Percentiles rank a stretch among this genome's conserved stretches.
Conservation (phyloP, 805 yeast genomes). For the Pichia phayaonensis region DNA sequence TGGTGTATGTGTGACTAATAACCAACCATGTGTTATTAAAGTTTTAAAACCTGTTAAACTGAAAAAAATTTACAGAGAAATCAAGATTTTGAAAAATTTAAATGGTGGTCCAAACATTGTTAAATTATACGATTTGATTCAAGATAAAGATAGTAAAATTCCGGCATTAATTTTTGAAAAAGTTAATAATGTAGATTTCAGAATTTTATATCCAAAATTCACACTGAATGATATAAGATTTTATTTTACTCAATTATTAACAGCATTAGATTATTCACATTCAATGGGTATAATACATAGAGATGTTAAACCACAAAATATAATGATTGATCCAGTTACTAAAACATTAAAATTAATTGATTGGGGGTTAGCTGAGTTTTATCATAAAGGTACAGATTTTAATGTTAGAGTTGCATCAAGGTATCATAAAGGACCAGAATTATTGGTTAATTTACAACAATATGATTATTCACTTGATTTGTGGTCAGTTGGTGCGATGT, state of each 20-base stretch:
- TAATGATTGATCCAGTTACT: constrained; percentile 76
- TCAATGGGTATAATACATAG: constrained; percentile 94
- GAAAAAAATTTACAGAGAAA: constrained; percentile 87
- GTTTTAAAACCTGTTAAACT: constrained; percentile 90
- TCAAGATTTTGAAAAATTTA: constrained; percentile 77
- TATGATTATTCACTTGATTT: constrained; percentile 85
- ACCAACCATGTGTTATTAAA: constrained; percentile 72
- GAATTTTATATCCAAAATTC: constrained; percentile 78
- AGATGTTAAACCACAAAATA: constrained; percentile 90
- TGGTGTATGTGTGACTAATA: constrained; percentile 60
- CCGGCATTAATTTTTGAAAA: constrained; percentile 87
- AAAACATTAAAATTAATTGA: constrained; percentile 69
- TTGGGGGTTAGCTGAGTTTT: constrained; percentile 94
- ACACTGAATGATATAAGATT: constrained; percentile 66
- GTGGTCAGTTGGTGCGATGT: constrained; percentile 90
- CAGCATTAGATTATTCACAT: constrained; percentile 82
- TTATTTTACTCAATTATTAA: constrained; percentile 75
- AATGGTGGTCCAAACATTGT: constrained; percentile 79
- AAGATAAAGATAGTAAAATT: constrained; percentile 77
- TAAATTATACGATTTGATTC: constrained; percentile 70
- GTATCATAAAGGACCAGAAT: constrained; percentile 88
- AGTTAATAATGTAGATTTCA: constrained; percentile 77
- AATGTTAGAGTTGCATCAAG: constrained; percentile 90
- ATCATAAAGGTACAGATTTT: constrained; percentile 83
- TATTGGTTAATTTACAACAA: constrained; percentile 70